Conservation (phyloP, 148 eudicot species). For the Spergularia bocconei region DNA sequence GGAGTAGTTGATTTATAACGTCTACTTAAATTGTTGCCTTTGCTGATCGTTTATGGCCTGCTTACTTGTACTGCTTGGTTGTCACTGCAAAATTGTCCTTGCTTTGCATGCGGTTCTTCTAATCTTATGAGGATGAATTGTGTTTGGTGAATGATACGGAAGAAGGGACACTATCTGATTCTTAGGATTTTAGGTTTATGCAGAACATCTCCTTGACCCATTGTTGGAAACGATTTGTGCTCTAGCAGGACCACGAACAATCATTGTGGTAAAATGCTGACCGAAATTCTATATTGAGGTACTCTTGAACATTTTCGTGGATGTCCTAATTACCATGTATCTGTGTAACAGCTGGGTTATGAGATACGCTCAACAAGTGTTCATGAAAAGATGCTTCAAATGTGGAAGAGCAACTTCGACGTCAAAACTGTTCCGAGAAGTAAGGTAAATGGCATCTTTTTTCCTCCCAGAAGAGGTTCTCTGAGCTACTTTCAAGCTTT, state of each 20-base stretch:
- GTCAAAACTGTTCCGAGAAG: slow-evolving; percentile 74
- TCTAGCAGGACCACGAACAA: slow-evolving; percentile 82
- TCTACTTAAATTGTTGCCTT: not conserved
- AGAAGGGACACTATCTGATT: not conserved
- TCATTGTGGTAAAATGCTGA: slow-evolving; percentile 53
- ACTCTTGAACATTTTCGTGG: not conserved
- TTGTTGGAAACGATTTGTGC: slow-evolving; percentile 72
- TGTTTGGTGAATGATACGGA: not conserved
- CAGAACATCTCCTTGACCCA: slow-evolving; percentile 91
- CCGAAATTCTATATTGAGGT: not conserved
- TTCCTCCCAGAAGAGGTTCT: too few species aligned
- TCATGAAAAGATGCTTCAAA: slow-evolving; percentile 80
- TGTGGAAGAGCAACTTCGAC: slow-evolving; percentile 78
- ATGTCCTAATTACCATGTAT: not conserved
- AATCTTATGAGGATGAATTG: not conserved
- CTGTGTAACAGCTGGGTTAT: slow-evolving; percentile 60
- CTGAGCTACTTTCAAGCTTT: not conserved
- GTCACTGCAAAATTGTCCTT: not conserved
- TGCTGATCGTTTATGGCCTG: not conserved
- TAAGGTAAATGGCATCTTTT: slow-evolving; percentile 46
- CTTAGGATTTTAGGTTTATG: slow-evolving; percentile 62
- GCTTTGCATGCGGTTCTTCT: not conserved
- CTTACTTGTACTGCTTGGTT: not conserved
- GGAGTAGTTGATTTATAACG: not conserved
- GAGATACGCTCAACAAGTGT: slow-evolving; percentile 94